Evolutionary conservation across 257 asterid species (phyloP), one percentile per base, ranked within the genome.

Genomic region (Craterostigma plantagineum): DNA sequence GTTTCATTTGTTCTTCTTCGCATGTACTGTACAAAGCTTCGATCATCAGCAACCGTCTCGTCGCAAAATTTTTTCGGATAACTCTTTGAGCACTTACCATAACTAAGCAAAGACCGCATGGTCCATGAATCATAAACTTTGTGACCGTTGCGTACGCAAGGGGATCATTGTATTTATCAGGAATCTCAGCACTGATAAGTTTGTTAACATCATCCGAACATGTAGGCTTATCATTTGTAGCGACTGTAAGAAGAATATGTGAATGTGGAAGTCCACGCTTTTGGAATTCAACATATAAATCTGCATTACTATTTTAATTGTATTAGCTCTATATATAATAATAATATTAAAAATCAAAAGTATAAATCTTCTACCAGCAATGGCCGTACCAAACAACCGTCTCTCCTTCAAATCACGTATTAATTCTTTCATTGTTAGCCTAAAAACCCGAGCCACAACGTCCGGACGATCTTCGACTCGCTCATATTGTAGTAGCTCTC

Each of bases 211-310:
- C 8, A 1, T 53, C 46, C 0, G 33, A 27, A 18, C 46, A 18
- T 7, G 15, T 35, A 7, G 33, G 39, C 12, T 35, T 45, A 44
- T 53, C 38, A 9, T 34, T 18, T 10, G 7, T 9, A 5, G 16
- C 33, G 1, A 45, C 14, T 8, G 35, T 46, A 18, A 45, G 11
- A 16, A 45, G 23, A 7, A 48, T 14, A 48, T 48, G 52, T 11
- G 42, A 33, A 48, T 48, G 34, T 6, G 42, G 33, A 4, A 48
- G 33, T 35, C 45, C 45, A 13, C 33, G n/a, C 11, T 45, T 54
- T 45, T 54, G 33, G 15, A 44, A 54, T 14, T 45, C 59, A 11
- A 53, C 51, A 53, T 16, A 33, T 34, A 43, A 7, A 43, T 53
- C 51, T 53, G 38, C n/a, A 40, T 4, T 9, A 10, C n/a, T 11